Evolutionary conservation across 1,284 basidiomycete genomes (phyloP).

Genomic region (Ceratobasidium sp.): DNA sequence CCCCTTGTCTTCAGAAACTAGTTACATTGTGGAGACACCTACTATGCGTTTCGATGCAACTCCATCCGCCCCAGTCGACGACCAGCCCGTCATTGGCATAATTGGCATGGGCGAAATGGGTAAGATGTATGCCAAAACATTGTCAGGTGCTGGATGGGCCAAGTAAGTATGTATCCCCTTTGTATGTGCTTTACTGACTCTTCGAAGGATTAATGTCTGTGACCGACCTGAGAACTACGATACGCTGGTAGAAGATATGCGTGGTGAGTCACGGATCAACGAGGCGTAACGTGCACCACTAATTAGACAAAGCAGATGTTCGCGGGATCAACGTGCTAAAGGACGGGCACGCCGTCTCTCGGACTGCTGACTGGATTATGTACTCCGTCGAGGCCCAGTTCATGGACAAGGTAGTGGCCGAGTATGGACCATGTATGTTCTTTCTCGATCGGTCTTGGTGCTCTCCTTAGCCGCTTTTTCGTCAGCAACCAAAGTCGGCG

Average conservation of each 20-base stretch:
- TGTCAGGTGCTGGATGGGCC: slow-evolving; percentile 84
- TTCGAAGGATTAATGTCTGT: slow-evolving; percentile 86
- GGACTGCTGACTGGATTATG: slow-evolving; percentile 87
- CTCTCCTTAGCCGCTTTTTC: slow-evolving; percentile 27
- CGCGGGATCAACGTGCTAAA: slow-evolving; percentile 71
- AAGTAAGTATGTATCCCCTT: slow-evolving; percentile 64
- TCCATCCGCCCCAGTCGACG: slow-evolving; percentile 62
- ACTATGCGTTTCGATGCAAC: slow-evolving; percentile 45
- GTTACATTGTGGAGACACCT: slow-evolving; percentile 13
- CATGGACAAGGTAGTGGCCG: slow-evolving; percentile 82
- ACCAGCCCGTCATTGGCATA: slow-evolving; percentile 82
- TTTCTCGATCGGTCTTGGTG: not conserved
- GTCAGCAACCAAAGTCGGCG: slow-evolving; percentile 89
- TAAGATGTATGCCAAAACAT: slow-evolving; percentile 84
- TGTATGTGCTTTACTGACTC: slow-evolving; percentile 1
- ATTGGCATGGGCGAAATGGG: slow-evolving; percentile 98
- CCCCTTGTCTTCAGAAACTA: not conserved
- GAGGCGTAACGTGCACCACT: not conserved
- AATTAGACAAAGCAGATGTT: slow-evolving; percentile 54
- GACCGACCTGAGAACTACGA: slow-evolving; percentile 85
- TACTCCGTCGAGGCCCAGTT: slow-evolving; percentile 96
- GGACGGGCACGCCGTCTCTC: slow-evolving; percentile 87
- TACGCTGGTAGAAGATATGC: slow-evolving; percentile 68
- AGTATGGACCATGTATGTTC: slow-evolving; percentile 89
- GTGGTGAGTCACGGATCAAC: slow-evolving; percentile 59